Base-by-base conservation (phyloP, 2,329 filamentous ascomycete genomes). In the Ophiosphaerella korrae region DNA sequence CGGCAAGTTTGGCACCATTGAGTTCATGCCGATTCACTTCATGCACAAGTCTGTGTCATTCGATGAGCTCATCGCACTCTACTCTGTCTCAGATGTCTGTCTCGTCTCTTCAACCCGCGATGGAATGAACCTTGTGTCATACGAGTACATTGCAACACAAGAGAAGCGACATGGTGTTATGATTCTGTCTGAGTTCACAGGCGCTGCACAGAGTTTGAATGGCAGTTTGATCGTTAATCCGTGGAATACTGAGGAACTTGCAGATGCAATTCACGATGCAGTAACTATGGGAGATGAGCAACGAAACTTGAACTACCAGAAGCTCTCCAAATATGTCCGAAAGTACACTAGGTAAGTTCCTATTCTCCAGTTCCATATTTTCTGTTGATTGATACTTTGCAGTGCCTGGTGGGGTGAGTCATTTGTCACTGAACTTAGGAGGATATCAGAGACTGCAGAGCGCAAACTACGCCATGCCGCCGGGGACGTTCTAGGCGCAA, bases 21-120 rank as follows among this genome's bases (percentile, higher is more conserved):
- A 97, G 75, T 97, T 97, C 78, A 97, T 96, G 88, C 94, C 94
- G 1, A 97, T 99, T 64, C 94, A 97, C 76, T 97, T 97, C 79
- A 87, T 97, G 67, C 94, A 97, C 78, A 95, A 97, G 77, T 96
- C 90, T 4, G 92, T 97, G 68, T 86, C 86, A 42, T 97, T 97
- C 64, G 92, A 97, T 63, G 94, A 97, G 77, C 85, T 99, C 32
- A 92, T 95, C 42, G 92, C 92, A 0, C 83, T 97, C 7, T 97
- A 97, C 71, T 90, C 91, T 13, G 88, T 95, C 18, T 94, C 91
- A 3, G 94, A 97, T 70, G 90, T 91, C 38, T 96, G 92, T 71
- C 84, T 97, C 12, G 93, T 96, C 33, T 95, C 89, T 7, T 97
- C 90, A 2, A 97, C 90, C n/a, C 88, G 94, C 42, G 94, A 99